These are phyloP conservation scores for Saksenaea vasiformis DNA, from an alignment of 371 early-diverging fungal species.

Conservation along the genomic window DNA sequence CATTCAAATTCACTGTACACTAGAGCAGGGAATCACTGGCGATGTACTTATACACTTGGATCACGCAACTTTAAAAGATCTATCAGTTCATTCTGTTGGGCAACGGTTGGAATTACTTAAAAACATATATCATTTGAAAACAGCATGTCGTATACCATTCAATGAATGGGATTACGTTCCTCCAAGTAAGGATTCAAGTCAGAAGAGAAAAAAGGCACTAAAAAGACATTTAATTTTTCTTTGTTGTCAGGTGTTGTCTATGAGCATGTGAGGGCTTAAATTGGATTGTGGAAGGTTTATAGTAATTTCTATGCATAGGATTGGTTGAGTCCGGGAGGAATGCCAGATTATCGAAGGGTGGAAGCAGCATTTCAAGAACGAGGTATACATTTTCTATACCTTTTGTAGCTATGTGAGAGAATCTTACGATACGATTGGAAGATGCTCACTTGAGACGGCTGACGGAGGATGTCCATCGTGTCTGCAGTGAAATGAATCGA, in stretches of 20 bases:
- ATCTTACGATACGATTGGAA: constrained; percentile 12
- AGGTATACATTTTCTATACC: constrained; percentile 30
- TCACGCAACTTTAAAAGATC: constrained; percentile 87
- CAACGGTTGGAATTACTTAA: constrained; percentile 84
- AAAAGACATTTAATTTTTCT: background rate
- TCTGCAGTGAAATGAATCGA: constrained; percentile 51
- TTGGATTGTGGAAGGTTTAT: background rate
- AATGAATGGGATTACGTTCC: constrained; percentile 88
- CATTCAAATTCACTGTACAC: background rate
- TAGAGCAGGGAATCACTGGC: constrained; percentile 92
- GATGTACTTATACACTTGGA: constrained; percentile 88
- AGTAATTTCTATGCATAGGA: constrained; percentile 30
- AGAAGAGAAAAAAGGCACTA: background rate
- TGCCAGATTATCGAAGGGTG: constrained; percentile 58
- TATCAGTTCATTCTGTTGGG: constrained; percentile 86
- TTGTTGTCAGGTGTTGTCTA: constrained; percentile 54
- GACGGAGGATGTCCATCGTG: constrained; percentile 52
- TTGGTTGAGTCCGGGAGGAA: constrained; percentile 51
- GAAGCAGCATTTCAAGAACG: constrained; percentile 61
- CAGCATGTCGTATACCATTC: constrained; percentile 77
- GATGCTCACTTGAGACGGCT: constrained; percentile 56
- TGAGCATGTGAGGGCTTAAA: constrained; percentile 54
- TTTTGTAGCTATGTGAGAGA: background rate
- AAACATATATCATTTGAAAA: constrained; percentile 81
- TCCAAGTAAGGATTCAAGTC: constrained; percentile 56